Base-by-base conservation (phyloP, 169 alveolate species). In the Blepharisma undulans region DNA sequence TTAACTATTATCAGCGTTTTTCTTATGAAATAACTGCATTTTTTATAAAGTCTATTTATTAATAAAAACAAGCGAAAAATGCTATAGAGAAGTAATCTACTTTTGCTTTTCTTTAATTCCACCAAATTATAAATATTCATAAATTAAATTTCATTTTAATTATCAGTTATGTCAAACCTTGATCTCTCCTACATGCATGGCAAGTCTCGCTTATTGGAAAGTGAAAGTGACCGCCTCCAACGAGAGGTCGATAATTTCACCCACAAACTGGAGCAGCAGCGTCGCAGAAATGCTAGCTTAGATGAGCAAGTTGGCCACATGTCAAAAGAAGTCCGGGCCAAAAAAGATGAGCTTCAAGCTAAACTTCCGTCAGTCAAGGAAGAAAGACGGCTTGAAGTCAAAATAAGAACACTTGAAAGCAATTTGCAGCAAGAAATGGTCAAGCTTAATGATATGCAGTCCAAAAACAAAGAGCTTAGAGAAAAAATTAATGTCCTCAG, bases 231-330 rank as follows among this genome's bases (percentile, higher is more conserved):
- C 79, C 82, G 96, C 25, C 94, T 94, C 25, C 96, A 94, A 86
- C 90, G 95, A 85, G 96, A 94, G 59, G 96, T 90, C 4, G 96
- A 94, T 61, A 88, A 90, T 30, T 94, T 94, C 92, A 94, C 96
- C 72, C 90, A 94, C 93, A 94, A 92, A 76, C 61, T 76, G 21
- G 96, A 94, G 89, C 96, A 94, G 66, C 94, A 94, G 74, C 87
- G 94, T 34, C 82, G 95, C 16, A 72, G 95, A 76, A 88, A 90
- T 60, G 90, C 89, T 48, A 77, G 92, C 81, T 25, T 36, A 76
- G 90, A 87, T 60, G 34, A 25, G 60, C 25, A 90, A 91, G 84
- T 87, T 27, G 25, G 78, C 72, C 71, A 87, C 82, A 71, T 86
- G 82, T 30, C 74, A 76, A 71, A 84, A 81, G 86, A 86, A 30